phyloP scores from a whole-genome alignment of 495 filamentous ascomycete species.

The Margaritispora aquatica region DNA sequence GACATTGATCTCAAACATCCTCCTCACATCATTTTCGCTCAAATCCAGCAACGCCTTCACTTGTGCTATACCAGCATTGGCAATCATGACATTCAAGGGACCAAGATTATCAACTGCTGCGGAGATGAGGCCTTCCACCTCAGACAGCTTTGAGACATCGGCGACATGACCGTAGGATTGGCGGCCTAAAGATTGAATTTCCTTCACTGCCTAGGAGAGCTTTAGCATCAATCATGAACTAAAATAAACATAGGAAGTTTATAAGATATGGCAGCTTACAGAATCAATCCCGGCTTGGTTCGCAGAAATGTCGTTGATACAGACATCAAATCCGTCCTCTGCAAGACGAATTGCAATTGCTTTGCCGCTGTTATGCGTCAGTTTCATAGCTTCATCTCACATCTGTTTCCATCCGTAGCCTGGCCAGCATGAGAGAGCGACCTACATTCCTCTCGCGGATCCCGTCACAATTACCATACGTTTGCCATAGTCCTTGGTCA shows the following conservation, averaged over 20 bases:
- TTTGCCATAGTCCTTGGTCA: slow-evolving; percentile 21
- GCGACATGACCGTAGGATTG: slow-evolving; percentile 40
- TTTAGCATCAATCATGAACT: not conserved
- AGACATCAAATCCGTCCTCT: slow-evolving; percentile 53
- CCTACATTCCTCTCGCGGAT: slow-evolving; percentile 46
- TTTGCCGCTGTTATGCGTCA: slow-evolving; percentile 31
- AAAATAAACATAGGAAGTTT: not conserved
- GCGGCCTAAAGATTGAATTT: slow-evolving; percentile 40
- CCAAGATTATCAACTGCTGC: slow-evolving; percentile 41
- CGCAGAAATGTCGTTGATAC: slow-evolving; percentile 50
- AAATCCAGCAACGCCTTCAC: slow-evolving; percentile 46
- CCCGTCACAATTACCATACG: slow-evolving; percentile 53
- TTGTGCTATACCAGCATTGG: slow-evolving; percentile 55
- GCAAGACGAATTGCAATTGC: slow-evolving; percentile 55
- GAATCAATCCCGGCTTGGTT: slow-evolving; percentile 39
- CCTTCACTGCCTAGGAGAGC: slow-evolving; percentile 28
- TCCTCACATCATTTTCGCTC: slow-evolving; percentile 39
- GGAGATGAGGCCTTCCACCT: slow-evolving; percentile 44
- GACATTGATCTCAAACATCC: slow-evolving; percentile 50
- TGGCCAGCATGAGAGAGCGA: not conserved
- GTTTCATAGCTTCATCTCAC: not conserved
- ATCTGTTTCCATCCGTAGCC: not conserved
- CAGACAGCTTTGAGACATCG: slow-evolving; percentile 44
- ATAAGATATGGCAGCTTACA: too few relatives aligned
- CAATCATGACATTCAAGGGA: slow-evolving; percentile 52